Base-by-base conservation (phyloP, 106 monocot species). In the Dioscorea dumetorum region DNA sequence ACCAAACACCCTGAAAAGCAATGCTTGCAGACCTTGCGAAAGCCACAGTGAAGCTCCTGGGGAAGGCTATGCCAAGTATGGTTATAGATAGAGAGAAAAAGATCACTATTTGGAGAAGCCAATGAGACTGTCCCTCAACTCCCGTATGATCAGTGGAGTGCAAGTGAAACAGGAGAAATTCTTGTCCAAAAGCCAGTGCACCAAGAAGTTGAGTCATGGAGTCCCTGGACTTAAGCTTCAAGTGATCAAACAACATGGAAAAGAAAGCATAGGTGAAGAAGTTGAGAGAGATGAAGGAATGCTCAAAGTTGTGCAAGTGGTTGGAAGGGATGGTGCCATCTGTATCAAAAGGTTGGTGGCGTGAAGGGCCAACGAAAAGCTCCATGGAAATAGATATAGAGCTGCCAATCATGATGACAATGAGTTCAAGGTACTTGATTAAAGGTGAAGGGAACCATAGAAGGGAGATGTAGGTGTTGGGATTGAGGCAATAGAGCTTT, bases 291-390 rank as follows among this genome's bases (percentile, higher is more conserved):
- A 93, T 93, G 78, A 85, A 85, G 12, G 92, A 72, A 72, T 93
- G 92, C 83, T 93, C 92, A 63, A 93, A 93, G 85, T 88, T 93
- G 78, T 93, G 92, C 60, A 93, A 85, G 76, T 93, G 92, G 80
- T 93, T 49, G 61, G 85, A 77, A 2, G 92, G 92, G 77, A 93
- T 93, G 74, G 92, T 73, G 56, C 80, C 81, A 68, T 93, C 92
- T 24, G 34, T 12, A 78, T 93, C 92, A 24, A 93, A 76, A 0
- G 92, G 92, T 49, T 93, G 88, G 76, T 85, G 85, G 35, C 33
- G 33, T 10, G 51, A 65, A 13, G 92, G 92, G 52, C 88, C 92
- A 60, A 88, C 83, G 68, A 93, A 80, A 70, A 93, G 83, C 83
- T 93, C 92, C 88, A 93, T 88, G 76, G 88, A 68, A 9, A 93